phyloP scores from a whole-genome alignment of 306 rosid genomes.

The Glycine latifolia region DNA sequence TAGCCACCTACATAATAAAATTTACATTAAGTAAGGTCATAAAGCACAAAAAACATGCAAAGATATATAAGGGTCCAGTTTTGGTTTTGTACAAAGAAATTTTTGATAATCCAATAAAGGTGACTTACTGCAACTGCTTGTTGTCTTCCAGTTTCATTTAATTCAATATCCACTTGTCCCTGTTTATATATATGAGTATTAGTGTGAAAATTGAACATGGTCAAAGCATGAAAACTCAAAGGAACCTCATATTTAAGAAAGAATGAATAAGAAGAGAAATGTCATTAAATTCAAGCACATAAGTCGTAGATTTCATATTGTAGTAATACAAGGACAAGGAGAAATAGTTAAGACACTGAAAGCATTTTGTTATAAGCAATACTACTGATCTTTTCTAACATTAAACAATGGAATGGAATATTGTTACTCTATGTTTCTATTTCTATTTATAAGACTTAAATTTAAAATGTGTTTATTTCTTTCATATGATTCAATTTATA shows the following conservation, averaged over 20 bases:
- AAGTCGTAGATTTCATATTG: too few relatives aligned
- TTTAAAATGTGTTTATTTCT: too few relatives aligned
- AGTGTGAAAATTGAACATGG: conserved; percentile 3
- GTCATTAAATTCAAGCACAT: too few relatives aligned
- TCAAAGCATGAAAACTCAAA: not conserved
- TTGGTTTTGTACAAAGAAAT: conserved; percentile 15
- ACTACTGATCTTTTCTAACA: too few relatives aligned
- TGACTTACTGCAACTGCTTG: conserved; percentile 84
- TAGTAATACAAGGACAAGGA: too few relatives aligned
- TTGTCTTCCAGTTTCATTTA: conserved; percentile 84
- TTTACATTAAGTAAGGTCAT: conserved; percentile 3
- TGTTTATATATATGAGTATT: conserved; percentile 20
- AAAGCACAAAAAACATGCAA: not conserved
- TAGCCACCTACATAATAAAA: conserved; percentile 70
- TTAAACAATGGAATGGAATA: too few relatives aligned
- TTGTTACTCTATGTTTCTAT: too few relatives aligned
- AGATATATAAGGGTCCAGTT: not conserved
- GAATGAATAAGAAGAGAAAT: not conserved
- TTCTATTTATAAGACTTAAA: too few relatives aligned
- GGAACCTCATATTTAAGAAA: too few relatives aligned
- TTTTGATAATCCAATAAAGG: conserved; percentile 3
- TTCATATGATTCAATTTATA: too few relatives aligned
- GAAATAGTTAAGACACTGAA: too few relatives aligned
- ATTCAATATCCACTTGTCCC: conserved; percentile 83
- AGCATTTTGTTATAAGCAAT: too few relatives aligned